phyloP scores from a whole-genome alignment of 257 asterid species.

The Solanum sitiens region DNA sequence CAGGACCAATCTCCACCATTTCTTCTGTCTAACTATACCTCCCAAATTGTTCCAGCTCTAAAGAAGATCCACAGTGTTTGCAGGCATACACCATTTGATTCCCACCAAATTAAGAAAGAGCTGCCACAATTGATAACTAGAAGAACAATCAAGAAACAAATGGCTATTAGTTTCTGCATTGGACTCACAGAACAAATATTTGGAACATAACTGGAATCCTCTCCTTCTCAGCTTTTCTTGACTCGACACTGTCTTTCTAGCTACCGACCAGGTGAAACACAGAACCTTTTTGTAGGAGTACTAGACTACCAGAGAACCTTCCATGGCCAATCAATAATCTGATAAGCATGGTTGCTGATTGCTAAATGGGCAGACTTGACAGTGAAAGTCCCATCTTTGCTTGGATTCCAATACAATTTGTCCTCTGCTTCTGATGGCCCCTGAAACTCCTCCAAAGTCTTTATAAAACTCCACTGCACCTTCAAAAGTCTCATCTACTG shows the following conservation, averaged over 20 bases:
- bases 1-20: background rate
- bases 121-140: background rate
- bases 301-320: too few relatives aligned
- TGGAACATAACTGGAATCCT: background rate
- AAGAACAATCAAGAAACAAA: background rate
- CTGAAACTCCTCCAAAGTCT: background rate
- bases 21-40: background rate
- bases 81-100: background rate
- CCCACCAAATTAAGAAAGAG: background rate
- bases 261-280: background rate
- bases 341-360: background rate
- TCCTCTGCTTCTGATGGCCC: background rate
- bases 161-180: background rate
- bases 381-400: background rate
- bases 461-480: background rate
- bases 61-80: background rate
- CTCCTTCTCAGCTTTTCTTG: background rate
- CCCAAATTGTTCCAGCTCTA: background rate
- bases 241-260: background rate
- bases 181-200: background rate
- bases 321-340: background rate
- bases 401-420: background rate
- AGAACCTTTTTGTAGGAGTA: background rate
- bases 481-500: background rate
- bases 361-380: background rate